These are phyloP conservation scores for Orbilia quercus DNA, from an alignment of 2,329 filamentous ascomycete genomes.

Conservation along the genomic window DNA sequence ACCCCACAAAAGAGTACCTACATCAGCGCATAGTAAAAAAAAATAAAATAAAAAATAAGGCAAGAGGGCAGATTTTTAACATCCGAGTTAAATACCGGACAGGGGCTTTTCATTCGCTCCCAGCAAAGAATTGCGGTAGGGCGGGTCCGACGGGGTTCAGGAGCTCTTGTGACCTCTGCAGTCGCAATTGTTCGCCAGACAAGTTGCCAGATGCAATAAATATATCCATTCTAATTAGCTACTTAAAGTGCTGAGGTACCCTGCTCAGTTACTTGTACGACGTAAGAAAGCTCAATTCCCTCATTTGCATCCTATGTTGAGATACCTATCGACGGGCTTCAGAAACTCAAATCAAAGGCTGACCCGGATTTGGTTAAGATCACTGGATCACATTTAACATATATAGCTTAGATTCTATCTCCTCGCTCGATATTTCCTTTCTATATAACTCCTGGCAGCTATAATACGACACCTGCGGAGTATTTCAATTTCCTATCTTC, in stretches of 20 bases:
- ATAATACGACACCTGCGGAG: not conserved
- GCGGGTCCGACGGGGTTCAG: slow-evolving; percentile 44
- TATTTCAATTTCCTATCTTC: not conserved
- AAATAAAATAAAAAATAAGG: not conserved
- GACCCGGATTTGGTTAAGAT: not conserved
- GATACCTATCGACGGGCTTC: not conserved
- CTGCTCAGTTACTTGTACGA: slow-evolving; percentile 26
- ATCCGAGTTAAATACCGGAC: slow-evolving; percentile 23
- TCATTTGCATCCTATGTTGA: slow-evolving; percentile 37
- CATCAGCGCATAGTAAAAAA: slow-evolving; percentile 16
- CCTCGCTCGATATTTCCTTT: slow-evolving; percentile 11
- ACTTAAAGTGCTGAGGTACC: slow-evolving; percentile 17
- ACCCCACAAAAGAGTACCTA: slow-evolving; percentile 48
- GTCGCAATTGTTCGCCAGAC: slow-evolving; percentile 5
- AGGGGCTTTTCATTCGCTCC: slow-evolving; percentile 43
- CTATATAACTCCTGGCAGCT: not conserved
- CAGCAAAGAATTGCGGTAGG: slow-evolving; percentile 34
- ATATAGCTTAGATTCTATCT: slow-evolving; percentile 20
- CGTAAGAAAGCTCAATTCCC: slow-evolving; percentile 38
- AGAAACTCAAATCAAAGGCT: slow-evolving; percentile 2
- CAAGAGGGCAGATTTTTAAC: slow-evolving; percentile 15
- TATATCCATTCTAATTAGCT: slow-evolving; percentile 6
- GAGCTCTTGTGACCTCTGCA: slow-evolving; percentile 54
- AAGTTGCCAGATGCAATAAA: slow-evolving; percentile 18
- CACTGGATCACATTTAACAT: not conserved